phyloP scores from a whole-genome alignment of 1,284 basidiomycete genomes.

The Hymenochaete sp. region DNA sequence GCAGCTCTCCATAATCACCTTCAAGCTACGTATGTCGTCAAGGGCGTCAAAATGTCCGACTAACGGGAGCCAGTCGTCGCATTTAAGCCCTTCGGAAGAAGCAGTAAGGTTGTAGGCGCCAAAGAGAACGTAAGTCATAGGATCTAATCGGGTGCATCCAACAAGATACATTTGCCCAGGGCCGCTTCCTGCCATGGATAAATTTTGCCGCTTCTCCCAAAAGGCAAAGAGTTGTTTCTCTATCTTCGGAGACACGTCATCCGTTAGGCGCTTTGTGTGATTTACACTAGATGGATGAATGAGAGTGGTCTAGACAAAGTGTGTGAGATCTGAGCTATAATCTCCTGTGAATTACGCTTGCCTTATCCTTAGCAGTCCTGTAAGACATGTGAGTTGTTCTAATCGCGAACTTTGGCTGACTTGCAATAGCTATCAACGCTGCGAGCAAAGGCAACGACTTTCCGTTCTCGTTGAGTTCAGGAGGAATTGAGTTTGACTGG shows the following conservation, averaged over 20 bases:
- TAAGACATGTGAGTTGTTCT: constrained; percentile 66
- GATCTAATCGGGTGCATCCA: constrained; percentile 81
- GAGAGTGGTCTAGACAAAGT: constrained; percentile 43
- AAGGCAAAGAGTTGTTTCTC: constrained; percentile 83
- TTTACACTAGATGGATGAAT: constrained; percentile 90
- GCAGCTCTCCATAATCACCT: constrained; percentile 73
- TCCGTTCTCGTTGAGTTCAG: constrained; percentile 66
- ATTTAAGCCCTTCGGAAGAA: constrained; percentile 65
- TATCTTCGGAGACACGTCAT: constrained; percentile 33
- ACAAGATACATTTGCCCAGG: constrained; percentile 67
- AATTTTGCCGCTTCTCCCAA: constrained; percentile 78
- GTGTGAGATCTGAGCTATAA: constrained; percentile 16
- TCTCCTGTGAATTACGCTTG: constrained; percentile 29
- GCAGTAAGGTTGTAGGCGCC: constrained; percentile 76
- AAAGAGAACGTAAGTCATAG: constrained; percentile 87
- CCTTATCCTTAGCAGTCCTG: constrained; percentile 83
- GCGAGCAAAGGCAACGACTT: constrained; percentile 76
- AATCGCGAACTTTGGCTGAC: constrained; percentile 92
- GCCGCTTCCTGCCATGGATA: constrained; percentile 37
- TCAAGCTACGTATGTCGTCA: constrained; percentile 81
- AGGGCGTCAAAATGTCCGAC: constrained; percentile 70
- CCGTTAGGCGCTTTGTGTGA: constrained; percentile 54
- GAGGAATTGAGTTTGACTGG: constrained; percentile 41
- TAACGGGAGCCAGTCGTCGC: constrained; percentile 89
- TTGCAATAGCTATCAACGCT: constrained; percentile 79